Base-by-base conservation (phyloP, 495 filamentous ascomycete species). In the Aspergillus biplanus region DNA sequence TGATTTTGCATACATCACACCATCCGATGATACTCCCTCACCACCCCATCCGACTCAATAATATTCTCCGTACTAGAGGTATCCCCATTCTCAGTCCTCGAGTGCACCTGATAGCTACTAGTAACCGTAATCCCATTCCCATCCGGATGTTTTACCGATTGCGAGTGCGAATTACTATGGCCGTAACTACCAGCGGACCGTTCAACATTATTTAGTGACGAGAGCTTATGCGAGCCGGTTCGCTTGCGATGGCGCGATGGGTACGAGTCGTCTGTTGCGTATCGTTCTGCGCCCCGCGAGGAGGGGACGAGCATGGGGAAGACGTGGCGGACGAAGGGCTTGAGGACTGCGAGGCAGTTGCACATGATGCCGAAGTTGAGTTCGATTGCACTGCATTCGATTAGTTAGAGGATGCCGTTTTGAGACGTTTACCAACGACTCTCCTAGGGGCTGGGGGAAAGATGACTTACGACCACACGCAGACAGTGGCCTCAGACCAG, bases 391-490 rank as follows among this genome's bases (percentile, higher is more conserved):
- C 52, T 55, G 52, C n/a, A 21, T 37, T 37, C 31, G 15, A 8
- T 7, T 34, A 21, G 49, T 31, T 27, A 52, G 49, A 6, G 31
- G n/a, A n/a, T n/a, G n/a, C n/a, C n/a, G n/a, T n/a, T n/a, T n/a
- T n/a, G n/a, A n/a, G n/a, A n/a, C n/a, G n/a, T n/a, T n/a, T n/a
- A n/a, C n/a, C n/a, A n/a, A n/a, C n/a, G n/a, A n/a, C n/a, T n/a
- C n/a, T n/a, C n/a, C n/a, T n/a, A n/a, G n/a, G n/a, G n/a, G n/a
- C n/a, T n/a, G n/a, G n/a, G n/a, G n/a, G n/a, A n/a, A n/a, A n/a
- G n/a, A n/a, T n/a, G n/a, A n/a, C 52, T 55, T 55, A 55, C 52
- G 52, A 55, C 52, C 52, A 55, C 5, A 55, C 52, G 52, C 52
- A 55, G 52, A 55, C 52, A 5, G 52, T 55, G 37, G 52, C 52